Conservation (phyloP, 805 yeast genomes). For the Ascoidea rubescens region DNA sequence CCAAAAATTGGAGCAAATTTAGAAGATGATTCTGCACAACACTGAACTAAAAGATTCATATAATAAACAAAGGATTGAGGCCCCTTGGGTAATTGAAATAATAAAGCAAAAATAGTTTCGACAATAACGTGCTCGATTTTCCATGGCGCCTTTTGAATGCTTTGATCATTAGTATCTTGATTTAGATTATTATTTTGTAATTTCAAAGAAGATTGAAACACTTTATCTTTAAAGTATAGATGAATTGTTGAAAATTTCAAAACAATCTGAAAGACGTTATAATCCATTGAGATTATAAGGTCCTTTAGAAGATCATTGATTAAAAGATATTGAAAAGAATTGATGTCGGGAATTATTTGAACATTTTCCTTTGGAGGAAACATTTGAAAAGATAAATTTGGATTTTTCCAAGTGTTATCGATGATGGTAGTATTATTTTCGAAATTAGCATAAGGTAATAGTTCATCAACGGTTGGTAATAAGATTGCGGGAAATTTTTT, state of each 20-base stretch:
- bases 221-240: slow-evolving; percentile 48
- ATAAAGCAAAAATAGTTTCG: slow-evolving; percentile 65
- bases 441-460: slow-evolving; percentile 19
- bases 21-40: slow-evolving; percentile 68
- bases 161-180: slow-evolving; percentile 17
- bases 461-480: slow-evolving; percentile 21
- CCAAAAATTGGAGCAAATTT: slow-evolving; percentile 93
- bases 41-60: slow-evolving; percentile 72
- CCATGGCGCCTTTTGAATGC: slow-evolving; percentile 44
- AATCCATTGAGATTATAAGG: slow-evolving; percentile 66
- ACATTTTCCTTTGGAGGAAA: slow-evolving; percentile 37
- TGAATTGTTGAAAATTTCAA: slow-evolving; percentile 69
- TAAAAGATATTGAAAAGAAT: slow-evolving; percentile 40
- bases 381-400: slow-evolving; percentile 48
- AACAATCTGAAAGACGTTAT: slow-evolving; percentile 78
- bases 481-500: slow-evolving; percentile 12
- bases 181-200: slow-evolving; percentile 26
- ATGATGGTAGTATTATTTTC: slow-evolving; percentile 31
- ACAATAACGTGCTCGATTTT: slow-evolving; percentile 84
- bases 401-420: slow-evolving; percentile 55
- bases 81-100: slow-evolving; percentile 60
- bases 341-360: slow-evolving; percentile 50
- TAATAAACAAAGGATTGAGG: slow-evolving; percentile 64
- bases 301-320: slow-evolving; percentile 69
- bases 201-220: slow-evolving; percentile 52